Conservation (phyloP, 2,329 filamentous ascomycete species). For the Botryotinia narcissicola region DNA sequence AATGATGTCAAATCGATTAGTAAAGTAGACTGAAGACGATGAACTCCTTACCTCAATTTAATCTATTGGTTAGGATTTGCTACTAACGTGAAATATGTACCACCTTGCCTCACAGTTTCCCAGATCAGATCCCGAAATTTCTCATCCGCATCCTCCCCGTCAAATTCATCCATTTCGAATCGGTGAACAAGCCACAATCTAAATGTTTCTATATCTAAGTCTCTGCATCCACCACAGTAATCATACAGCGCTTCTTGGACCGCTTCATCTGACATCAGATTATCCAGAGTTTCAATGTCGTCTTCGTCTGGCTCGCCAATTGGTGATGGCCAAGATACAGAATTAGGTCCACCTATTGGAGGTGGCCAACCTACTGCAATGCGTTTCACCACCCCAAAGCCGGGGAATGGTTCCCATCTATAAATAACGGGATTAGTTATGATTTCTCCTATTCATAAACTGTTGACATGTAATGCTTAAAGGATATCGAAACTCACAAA, state of each 20-base stretch:
- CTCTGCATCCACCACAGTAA: slow-evolving; percentile 1
- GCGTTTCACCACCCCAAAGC: not conserved
- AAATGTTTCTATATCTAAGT: slow-evolving; percentile 2
- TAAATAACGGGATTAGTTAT: not conserved
- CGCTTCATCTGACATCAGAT: not conserved
- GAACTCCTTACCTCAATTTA: not conserved
- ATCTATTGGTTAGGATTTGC: not conserved
- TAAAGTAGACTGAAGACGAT: not conserved
- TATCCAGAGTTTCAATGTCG: slow-evolving; percentile 3
- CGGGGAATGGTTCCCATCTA: slow-evolving; percentile 7
- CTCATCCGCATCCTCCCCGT: not conserved
- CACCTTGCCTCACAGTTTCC: not conserved
- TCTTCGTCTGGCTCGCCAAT: not conserved
- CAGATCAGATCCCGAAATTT: not conserved
- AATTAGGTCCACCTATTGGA: not conserved
- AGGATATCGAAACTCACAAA: not conserved
- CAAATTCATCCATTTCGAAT: not conserved
- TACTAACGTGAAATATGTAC: slow-evolving; percentile 11
- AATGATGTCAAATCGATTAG: not conserved
- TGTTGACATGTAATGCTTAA: too few species aligned
- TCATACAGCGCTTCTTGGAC: not conserved
- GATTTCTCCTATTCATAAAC: too few species aligned
- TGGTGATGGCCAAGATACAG: not conserved
- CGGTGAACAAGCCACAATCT: not conserved
- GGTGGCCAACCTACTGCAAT: slow-evolving; percentile 1